phyloP scores from a whole-genome alignment of 169 alveolate species.

The Cryptosporidium canis region DNA sequence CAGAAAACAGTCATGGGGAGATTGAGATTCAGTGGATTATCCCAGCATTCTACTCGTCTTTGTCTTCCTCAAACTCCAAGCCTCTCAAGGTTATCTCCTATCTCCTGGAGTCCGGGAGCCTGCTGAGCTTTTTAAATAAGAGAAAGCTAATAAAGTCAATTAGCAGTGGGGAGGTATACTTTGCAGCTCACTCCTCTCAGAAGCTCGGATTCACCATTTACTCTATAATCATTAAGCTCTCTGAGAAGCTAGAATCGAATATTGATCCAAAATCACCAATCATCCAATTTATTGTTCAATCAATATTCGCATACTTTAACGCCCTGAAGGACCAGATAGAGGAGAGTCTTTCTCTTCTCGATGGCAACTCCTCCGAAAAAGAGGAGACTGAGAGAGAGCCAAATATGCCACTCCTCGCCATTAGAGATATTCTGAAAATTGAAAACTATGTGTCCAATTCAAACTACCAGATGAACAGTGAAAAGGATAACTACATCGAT shows the following conservation, averaged over 20 bases:
- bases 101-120: constrained; percentile 48
- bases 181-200: constrained; percentile 66
- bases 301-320: constrained; percentile 37
- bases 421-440: constrained; percentile 16
- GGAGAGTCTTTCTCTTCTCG: not conserved
- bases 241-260: constrained; percentile 3
- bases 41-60: constrained; percentile 46
- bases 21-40: constrained; percentile 67
- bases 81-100: constrained; percentile 42
- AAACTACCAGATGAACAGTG: constrained; percentile 47
- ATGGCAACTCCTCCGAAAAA: not conserved
- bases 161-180: constrained; percentile 57
- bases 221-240: constrained; percentile 27
- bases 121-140: constrained; percentile 18
- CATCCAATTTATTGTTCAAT: constrained; percentile 61
- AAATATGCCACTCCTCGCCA: not conserved
- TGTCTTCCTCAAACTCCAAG: constrained; percentile 40
- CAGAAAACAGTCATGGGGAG: constrained; percentile 11
- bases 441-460: constrained; percentile 58
- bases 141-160: constrained; percentile 33
- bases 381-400: not conserved
- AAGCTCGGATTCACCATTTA: constrained; percentile 63
- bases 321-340: constrained; percentile 33
- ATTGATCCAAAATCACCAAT: constrained; percentile 26
- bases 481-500: constrained; percentile 28